Base-by-base conservation (phyloP, 257 asterid genomes). In the Petrea volubilis region DNA sequence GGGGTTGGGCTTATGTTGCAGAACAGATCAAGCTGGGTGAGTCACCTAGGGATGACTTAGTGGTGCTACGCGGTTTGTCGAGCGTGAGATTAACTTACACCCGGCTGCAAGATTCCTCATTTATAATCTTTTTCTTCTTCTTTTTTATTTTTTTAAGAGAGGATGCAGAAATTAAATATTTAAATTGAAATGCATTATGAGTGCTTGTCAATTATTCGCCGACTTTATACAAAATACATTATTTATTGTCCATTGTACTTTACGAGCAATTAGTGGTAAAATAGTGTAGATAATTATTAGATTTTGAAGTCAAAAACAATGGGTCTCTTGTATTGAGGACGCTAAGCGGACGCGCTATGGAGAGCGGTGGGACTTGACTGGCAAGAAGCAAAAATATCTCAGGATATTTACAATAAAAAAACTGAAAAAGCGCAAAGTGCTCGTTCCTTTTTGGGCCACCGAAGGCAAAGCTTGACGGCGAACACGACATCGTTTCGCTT, bases 391-490 rank as follows among this genome's bases (percentile, higher is more conserved):
- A 59, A 77, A 77, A 73, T 78, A 78, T 78, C 73, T 73, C 3
- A 4, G 2, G 82, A 73, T 78, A 55, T 68, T 72, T 78, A 5
- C 9, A 1, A 8, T 36, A 20, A 68, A 50, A 62, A 76, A 14
- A 28, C 1, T 70, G 28, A 36, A 77, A 77, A 77, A 77, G 81
- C n/a, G 66, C 72, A 77, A 70, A n/a, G 29, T 4, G 59, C 51
- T 70, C 64, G 40, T 7, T 17, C 18, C 63, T 44, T 64, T 69
- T 47, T 41, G 41, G 74, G 64, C 71, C 81, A 75, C 38, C 60
- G 43, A 24, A 24, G 73, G 59, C 38, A 23, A 38, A 17, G 14
- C 33, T 27, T 41, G 44, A 71, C 24, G 21, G 17, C 6, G 1
- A 23, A 17, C 27, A 52, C 60, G 69, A 31, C 67, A 8, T 63